A percentile compares a stretch with the other conserved stretches of the same genome.
Conservation (phyloP, 2,329 filamentous ascomycete genomes). For the Neofusicoccum sp. region DNA sequence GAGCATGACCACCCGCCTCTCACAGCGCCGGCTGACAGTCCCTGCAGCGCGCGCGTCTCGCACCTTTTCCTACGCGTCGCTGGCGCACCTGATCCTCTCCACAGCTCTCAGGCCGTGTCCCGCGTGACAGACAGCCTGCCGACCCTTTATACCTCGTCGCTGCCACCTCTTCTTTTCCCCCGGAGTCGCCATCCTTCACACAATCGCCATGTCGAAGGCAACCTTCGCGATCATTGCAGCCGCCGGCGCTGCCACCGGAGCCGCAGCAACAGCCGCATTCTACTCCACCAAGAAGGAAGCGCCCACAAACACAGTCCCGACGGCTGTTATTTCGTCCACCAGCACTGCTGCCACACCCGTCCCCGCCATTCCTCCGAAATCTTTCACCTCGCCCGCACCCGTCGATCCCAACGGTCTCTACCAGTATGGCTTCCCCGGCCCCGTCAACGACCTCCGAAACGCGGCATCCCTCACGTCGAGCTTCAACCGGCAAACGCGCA, state of each 20-base stretch:
- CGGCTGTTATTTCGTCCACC: slow-evolving; percentile 34
- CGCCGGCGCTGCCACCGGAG: slow-evolving; percentile 48
- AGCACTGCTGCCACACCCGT: slow-evolving; percentile 27
- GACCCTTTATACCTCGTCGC: neutral
- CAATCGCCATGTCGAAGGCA: slow-evolving; percentile 48
- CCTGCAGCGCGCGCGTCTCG: slow-evolving; percentile 14
- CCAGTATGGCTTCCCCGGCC: slow-evolving; percentile 78
- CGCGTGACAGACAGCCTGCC: neutral
- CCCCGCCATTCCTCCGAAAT: slow-evolving; percentile 23
- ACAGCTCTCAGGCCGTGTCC: neutral
- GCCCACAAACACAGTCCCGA: slow-evolving; percentile 30
- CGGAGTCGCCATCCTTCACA: neutral
- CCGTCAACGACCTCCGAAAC: slow-evolving; percentile 75
- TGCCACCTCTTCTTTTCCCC: neutral
- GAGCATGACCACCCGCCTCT: slow-evolving; percentile 8
- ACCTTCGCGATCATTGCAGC: slow-evolving; percentile 51
- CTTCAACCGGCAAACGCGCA: slow-evolving; percentile 86
- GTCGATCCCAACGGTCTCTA: slow-evolving; percentile 53
- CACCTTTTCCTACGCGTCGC: slow-evolving; percentile 12
- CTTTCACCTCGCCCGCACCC: slow-evolving; percentile 28
- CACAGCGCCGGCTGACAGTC: neutral
- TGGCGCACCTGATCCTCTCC: slow-evolving; percentile 1
- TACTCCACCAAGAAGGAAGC: slow-evolving; percentile 39
- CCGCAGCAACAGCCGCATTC: slow-evolving; percentile 48
- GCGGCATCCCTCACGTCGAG: slow-evolving; percentile 77